Conservation (phyloP, 2,329 filamentous ascomycete species). For the Coniosporium tulheliwenetii region DNA sequence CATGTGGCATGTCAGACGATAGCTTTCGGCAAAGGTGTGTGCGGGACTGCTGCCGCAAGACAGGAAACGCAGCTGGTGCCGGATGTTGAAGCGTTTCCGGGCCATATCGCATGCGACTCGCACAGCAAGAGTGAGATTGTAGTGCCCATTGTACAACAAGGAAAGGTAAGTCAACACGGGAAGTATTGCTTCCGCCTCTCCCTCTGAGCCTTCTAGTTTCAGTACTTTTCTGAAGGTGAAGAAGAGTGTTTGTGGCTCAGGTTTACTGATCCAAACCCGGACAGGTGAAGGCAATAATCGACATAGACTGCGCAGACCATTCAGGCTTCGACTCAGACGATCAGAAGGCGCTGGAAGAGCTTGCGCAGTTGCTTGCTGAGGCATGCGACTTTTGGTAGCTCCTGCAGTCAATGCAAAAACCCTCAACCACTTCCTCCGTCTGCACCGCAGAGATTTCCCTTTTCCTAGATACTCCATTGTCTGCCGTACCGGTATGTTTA, state of each 20-base stretch:
- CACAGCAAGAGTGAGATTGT: slow-evolving; percentile 69
- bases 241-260: slow-evolving; percentile 12
- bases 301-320: slow-evolving; percentile 57
- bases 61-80: slow-evolving; percentile 45
- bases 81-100: slow-evolving; percentile 60
- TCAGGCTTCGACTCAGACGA: slow-evolving; percentile 58
- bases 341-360: slow-evolving; percentile 45
- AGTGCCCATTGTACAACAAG: slow-evolving; percentile 47
- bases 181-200: no score
- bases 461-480: no score
- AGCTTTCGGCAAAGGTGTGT: slow-evolving; percentile 57
- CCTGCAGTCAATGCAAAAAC: no score
- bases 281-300: slow-evolving; percentile 57
- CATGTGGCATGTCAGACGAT: slow-evolving; percentile 69
- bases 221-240: neutral
- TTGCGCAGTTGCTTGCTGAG: slow-evolving; percentile 43
- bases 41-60: slow-evolving; percentile 50
- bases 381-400: slow-evolving; percentile 46
- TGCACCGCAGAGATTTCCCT: no score
- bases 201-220: no score
- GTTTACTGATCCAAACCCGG: slow-evolving; percentile 7
- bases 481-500: no score
- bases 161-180: slow-evolving; percentile 21
- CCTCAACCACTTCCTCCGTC: no score
- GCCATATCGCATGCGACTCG: slow-evolving; percentile 69